Percentiles rank a stretch among this genome's conserved stretches.
Conservation (phyloP, 2,329 filamentous ascomycete genomes). For the Penicillium verrucosum region DNA sequence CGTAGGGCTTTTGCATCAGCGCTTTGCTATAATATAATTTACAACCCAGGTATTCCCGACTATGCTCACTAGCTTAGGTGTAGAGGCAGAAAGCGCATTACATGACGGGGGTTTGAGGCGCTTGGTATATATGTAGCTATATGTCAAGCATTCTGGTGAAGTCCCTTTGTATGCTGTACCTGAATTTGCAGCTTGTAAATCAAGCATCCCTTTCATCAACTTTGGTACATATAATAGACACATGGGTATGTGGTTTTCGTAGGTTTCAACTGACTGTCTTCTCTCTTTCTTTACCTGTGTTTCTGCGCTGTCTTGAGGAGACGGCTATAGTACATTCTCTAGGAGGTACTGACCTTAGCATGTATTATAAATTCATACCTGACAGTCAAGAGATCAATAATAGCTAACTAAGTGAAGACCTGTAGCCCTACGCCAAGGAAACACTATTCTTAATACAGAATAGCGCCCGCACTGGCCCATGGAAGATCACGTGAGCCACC, state of each 20-base stretch:
- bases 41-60: neutral
- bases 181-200: no score
- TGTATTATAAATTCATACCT: neutral
- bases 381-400: neutral
- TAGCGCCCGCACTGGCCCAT: neutral
- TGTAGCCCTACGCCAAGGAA: neutral
- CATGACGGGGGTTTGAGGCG: neutral
- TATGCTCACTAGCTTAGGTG: no score
- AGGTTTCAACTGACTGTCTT: no score
- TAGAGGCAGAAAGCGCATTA: neutral
- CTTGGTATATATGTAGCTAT: neutral
- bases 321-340: rapidly evolving
- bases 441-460: neutral
- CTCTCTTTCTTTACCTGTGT: neutral
- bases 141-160: no score
- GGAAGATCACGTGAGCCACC: neutral
- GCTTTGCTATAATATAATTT: no score
- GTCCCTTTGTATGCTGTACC: neutral
- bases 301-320: neutral
- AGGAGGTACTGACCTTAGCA: rapidly evolving
- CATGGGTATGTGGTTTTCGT: neutral
- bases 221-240: neutral
- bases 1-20: neutral
- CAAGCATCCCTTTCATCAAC: neutral
- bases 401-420: neutral